Percentiles rank a stretch among this genome's conserved stretches.
Conservation (phyloP, 345 rosid species). For the Salix viminalis region DNA sequence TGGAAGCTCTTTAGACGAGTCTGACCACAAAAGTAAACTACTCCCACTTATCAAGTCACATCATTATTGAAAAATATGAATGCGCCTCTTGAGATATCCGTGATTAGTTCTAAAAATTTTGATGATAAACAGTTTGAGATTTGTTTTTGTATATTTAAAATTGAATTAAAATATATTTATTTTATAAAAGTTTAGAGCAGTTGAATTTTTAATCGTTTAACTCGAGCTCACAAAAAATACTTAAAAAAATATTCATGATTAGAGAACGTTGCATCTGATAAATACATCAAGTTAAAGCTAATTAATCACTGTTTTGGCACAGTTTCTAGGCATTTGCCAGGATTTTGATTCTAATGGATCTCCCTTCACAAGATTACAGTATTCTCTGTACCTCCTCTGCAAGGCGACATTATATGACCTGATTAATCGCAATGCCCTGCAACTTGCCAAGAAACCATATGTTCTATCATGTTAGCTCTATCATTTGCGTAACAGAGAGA, state of each 20-base stretch:
- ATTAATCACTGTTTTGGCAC: background rate
- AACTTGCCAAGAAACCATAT: background rate
- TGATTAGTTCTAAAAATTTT: background rate
- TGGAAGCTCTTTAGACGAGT: background rate
- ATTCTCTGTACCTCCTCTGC: background rate
- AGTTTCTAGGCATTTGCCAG: background rate
- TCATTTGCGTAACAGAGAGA: conserved; percentile 4
- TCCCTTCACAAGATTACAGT: conserved; percentile 1
- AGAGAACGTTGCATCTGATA: background rate
- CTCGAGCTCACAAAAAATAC: rapidly evolving
- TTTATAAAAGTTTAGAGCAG: too few relatives aligned
- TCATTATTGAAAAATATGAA: background rate
- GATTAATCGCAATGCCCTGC: background rate
- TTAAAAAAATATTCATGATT: too few relatives aligned
- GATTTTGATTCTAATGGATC: background rate
- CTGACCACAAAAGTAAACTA: background rate
- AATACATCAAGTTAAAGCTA: background rate
- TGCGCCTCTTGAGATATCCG: background rate
- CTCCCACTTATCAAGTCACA: background rate
- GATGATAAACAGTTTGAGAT: too few relatives aligned
- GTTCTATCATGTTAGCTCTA: background rate
- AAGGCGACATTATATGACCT: background rate
- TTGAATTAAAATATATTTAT: too few relatives aligned
- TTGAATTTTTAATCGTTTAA: too few relatives aligned
- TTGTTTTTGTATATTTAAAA: too few relatives aligned